These are phyloP conservation scores for Ligustrum vulgare DNA, from an alignment of 257 asterid genomes.

Conservation along the genomic window DNA sequence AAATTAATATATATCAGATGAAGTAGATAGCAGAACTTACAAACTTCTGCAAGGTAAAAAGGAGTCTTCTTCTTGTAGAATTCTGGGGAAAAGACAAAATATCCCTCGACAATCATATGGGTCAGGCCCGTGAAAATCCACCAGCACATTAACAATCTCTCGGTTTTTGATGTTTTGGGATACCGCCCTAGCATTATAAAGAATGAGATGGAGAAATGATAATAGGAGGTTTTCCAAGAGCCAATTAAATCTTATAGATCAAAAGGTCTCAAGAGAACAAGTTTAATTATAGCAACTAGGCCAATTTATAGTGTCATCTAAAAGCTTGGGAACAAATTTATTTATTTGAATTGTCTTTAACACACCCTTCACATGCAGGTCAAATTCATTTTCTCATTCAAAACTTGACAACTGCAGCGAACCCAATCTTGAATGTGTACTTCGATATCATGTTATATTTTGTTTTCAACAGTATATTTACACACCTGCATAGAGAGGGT, in stretches of 20 bases:
- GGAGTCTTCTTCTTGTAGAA: conserved; percentile 69
- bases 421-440: background rate
- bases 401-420: background rate
- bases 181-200: conserved; percentile 46
- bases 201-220: conserved; percentile 1
- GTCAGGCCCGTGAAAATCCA: conserved; percentile 95
- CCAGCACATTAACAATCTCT: conserved; percentile 91
- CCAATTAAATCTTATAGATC: background rate
- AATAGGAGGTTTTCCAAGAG: background rate
- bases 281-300: background rate
- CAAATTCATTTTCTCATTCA: background rate
- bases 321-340: background rate
- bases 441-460: background rate
- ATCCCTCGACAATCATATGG: conserved; percentile 85
- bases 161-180: conserved; percentile 60
- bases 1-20: background rate
- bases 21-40: conserved; percentile 48
- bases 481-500: background rate
- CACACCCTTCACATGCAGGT: background rate
- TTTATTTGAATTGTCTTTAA: no score
- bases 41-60: conserved; percentile 83
- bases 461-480: background rate
- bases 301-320: background rate
- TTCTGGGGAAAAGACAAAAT: conserved; percentile 74
- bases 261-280: background rate